Conservation (phyloP, 306 rosid genomes). For the Elaeagnus macrophylla region DNA sequence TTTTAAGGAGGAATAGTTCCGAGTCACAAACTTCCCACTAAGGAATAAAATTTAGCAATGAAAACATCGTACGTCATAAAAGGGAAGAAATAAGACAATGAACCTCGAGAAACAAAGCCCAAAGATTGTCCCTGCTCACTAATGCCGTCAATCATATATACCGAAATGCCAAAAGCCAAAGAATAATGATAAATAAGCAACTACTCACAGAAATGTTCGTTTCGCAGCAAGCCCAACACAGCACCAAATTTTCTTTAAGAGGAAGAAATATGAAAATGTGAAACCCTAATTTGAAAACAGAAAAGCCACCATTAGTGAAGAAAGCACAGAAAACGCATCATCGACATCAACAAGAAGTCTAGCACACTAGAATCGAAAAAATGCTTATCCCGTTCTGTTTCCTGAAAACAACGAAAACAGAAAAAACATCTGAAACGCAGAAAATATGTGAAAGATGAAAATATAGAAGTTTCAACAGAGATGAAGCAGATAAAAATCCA, state of each 20-base stretch:
- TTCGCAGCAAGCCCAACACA: not conserved
- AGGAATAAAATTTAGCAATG: too few relatives aligned
- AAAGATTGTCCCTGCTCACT: too few relatives aligned
- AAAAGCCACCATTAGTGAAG: constrained; percentile 41
- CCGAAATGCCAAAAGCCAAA: not conserved
- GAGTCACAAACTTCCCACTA: too few relatives aligned
- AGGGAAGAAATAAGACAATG: too few relatives aligned
- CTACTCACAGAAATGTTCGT: constrained; percentile 45
- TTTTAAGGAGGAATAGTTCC: too few relatives aligned
- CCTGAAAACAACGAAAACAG: constrained; percentile 34
- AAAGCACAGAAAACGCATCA: constrained; percentile 25
- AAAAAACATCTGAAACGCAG: constrained; percentile 5
- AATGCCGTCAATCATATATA: too few relatives aligned
- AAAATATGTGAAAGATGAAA: not conserved
- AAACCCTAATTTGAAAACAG: constrained; percentile 73
- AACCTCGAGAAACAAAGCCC: too few relatives aligned
- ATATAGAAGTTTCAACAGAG: not conserved
- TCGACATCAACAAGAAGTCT: not conserved
- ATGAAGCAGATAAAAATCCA: not conserved
- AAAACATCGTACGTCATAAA: too few relatives aligned
- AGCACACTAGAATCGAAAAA: not conserved
- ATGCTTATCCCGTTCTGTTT: constrained; percentile 1
- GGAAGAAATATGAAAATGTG: constrained; percentile 12
- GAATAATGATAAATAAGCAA: not conserved
- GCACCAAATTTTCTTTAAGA: constrained; percentile 2